These are phyloP conservation scores for Amylocystis lapponica DNA, from an alignment of 768 basidiomycete species.

Conservation along the genomic window DNA sequence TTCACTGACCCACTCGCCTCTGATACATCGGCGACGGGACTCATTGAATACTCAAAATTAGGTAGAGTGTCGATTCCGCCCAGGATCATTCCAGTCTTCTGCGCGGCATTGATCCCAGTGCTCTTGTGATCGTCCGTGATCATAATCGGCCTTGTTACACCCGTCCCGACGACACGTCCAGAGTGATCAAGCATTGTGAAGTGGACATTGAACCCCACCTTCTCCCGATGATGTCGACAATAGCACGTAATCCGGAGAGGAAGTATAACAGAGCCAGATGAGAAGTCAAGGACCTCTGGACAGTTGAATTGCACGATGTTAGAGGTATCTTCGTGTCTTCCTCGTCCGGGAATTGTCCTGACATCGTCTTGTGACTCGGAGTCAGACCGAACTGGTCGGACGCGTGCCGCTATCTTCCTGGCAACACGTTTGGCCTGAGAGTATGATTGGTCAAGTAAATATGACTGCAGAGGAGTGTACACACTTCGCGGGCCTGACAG, in stretches of 20 bases:
- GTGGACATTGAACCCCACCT: slow-evolving; percentile 88
- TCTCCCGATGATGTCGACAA: slow-evolving; percentile 97
- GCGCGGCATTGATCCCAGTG: slow-evolving; percentile 29
- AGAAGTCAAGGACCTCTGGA: slow-evolving; percentile 83
- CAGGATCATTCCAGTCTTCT: slow-evolving; percentile 9
- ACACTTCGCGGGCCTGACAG: slow-evolving; percentile 81
- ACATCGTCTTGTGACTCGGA: slow-evolving; percentile 61
- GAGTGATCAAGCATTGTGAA: slow-evolving; percentile 77
- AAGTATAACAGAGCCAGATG: slow-evolving; percentile 78
- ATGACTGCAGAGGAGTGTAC: slow-evolving; percentile 16
- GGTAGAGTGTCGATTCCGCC: slow-evolving; percentile 5
- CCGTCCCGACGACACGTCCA: slow-evolving; percentile 77
- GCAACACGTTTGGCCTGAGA: slow-evolving; percentile 80
- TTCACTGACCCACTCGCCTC: slow-evolving; percentile 37
- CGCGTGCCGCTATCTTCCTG: slow-evolving; percentile 80
- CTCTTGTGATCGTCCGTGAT: slow-evolving; percentile 99
- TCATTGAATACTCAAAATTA: slow-evolving; percentile 8
- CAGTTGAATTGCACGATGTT: slow-evolving; percentile 97
- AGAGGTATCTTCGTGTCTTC: slow-evolving; percentile 61
- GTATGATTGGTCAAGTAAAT: slow-evolving; percentile 1
- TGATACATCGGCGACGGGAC: slow-evolving; percentile 3
- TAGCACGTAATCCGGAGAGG: slow-evolving; percentile 97
- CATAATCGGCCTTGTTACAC: slow-evolving; percentile 87
- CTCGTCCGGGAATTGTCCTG: slow-evolving; percentile 30
- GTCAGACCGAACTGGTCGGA: slow-evolving; percentile 72